Evolutionary conservation across 2,329 filamentous ascomycete species (phyloP).

Genomic region (Beauveria australis): DNA sequence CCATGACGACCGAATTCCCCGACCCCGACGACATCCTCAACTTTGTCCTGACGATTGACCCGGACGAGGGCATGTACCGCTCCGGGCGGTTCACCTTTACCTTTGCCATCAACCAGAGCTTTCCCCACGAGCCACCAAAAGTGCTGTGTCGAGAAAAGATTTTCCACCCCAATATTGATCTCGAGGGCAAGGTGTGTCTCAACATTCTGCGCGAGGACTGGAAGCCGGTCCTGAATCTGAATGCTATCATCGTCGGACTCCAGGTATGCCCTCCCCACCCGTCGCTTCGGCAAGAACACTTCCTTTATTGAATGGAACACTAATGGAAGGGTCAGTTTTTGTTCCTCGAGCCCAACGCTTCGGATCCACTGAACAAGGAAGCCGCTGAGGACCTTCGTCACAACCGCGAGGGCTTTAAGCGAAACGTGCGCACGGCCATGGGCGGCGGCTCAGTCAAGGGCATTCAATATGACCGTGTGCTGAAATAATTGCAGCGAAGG

Average conservation of each 20-base stretch:
- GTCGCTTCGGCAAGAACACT: background rate
- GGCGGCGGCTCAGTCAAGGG: conserved; percentile 67
- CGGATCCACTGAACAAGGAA: conserved; percentile 97
- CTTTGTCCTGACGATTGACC: conserved; percentile 73
- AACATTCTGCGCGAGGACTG: conserved; percentile 97
- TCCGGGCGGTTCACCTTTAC: conserved; percentile 80
- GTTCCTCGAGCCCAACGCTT: conserved; percentile 95
- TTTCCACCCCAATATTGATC: conserved; percentile 97
- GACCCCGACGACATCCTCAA: conserved; percentile 81
- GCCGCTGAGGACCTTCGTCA: conserved; percentile 84
- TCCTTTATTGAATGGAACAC: background rate
- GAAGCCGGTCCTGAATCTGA: conserved; percentile 96
- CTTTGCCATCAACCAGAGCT: conserved; percentile 89
- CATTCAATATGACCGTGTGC: conserved; percentile 67
- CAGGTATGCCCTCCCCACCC: conserved; percentile 48
- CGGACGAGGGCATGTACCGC: conserved; percentile 84
- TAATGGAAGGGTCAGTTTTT: conserved; percentile 57
- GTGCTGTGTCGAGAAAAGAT: conserved; percentile 97
- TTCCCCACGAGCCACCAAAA: conserved; percentile 95
- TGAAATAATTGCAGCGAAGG: conserved; percentile 42
- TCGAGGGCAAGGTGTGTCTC: conserved; percentile 94
- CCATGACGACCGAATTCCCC: conserved; percentile 74
- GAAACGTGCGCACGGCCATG: conserved; percentile 83
- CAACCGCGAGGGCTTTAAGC: conserved; percentile 82
- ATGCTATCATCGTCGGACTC: conserved; percentile 90